Conservation (phyloP, 1,284 basidiomycete genomes). For the Ganoderma meredithae region DNA sequence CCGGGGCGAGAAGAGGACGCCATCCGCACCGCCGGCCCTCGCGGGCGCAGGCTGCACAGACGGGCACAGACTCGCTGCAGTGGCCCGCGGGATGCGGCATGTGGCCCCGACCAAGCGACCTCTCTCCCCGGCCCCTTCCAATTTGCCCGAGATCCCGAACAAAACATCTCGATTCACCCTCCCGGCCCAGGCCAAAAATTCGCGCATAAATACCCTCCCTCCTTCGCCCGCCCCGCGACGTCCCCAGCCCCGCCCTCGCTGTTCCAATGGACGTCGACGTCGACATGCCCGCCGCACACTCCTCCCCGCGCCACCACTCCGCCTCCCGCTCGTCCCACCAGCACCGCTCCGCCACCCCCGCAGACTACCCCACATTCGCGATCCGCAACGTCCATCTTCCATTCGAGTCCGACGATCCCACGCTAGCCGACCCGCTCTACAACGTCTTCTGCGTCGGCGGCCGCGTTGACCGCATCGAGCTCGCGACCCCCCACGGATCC, state of each 20-base stretch:
- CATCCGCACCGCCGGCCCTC: conserved; percentile 4
- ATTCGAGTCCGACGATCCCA: conserved; percentile 30
- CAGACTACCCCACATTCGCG: conserved; percentile 30
- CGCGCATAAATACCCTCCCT: conserved; percentile 18
- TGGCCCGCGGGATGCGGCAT: conserved; percentile 15
- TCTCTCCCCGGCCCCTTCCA: neutral
- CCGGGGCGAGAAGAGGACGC: conserved; percentile 1
- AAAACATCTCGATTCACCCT: conserved; percentile 20
- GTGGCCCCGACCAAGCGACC: conserved; percentile 16
- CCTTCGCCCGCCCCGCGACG: conserved; percentile 2
- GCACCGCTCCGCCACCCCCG: conserved; percentile 11
- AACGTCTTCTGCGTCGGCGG: conserved; percentile 38
- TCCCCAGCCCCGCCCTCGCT: neutral
- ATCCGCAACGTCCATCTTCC: conserved; percentile 39
- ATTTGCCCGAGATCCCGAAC: conserved; percentile 17
- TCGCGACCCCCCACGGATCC: conserved; percentile 26
- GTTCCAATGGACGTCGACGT: conserved; percentile 28
- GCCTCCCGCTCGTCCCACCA: conserved; percentile 6
- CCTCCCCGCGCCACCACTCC: conserved; percentile 10
- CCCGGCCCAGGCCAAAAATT: conserved; percentile 4
- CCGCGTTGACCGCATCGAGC: conserved; percentile 31
- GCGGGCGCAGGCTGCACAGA: conserved; percentile 7
- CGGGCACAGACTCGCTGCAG: neutral
- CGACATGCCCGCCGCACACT: conserved; percentile 27
- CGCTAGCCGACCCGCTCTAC: conserved; percentile 32